Conservation (phyloP, 371 early-diverging fungal genomes). For the Apophysomyces sp. region DNA sequence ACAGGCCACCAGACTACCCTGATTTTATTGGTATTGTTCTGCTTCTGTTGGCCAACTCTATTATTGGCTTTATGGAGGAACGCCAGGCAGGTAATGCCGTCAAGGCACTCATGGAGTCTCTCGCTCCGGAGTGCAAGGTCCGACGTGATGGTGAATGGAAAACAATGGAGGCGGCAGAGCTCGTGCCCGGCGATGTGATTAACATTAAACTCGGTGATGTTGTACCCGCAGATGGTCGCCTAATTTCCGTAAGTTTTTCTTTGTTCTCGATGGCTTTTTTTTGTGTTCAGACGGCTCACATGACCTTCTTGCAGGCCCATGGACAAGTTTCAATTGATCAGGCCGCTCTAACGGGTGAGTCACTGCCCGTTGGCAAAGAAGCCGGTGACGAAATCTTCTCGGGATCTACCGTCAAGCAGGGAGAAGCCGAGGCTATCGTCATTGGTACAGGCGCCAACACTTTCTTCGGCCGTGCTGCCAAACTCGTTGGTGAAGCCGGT, state of each 20-base stretch:
- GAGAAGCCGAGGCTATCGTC: slow-evolving; percentile 86
- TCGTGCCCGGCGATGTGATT: slow-evolving; percentile 79
- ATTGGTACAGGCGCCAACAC: slow-evolving; percentile 85
- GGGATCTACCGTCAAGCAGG: slow-evolving; percentile 86
- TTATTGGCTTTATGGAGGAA: slow-evolving; percentile 87
- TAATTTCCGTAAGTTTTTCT: slow-evolving; percentile 47
- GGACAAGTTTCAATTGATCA: slow-evolving; percentile 66
- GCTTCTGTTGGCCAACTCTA: slow-evolving; percentile 78
- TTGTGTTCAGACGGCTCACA: not conserved
- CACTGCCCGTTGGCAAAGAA: slow-evolving; percentile 71
- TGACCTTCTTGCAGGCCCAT: slow-evolving; percentile 26
- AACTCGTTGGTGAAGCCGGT: slow-evolving; percentile 73
- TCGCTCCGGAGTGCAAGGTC: slow-evolving; percentile 74
- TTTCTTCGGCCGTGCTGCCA: slow-evolving; percentile 88
- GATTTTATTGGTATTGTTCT: slow-evolving; percentile 83
- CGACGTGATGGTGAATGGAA: slow-evolving; percentile 57
- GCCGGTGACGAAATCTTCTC: slow-evolving; percentile 73
- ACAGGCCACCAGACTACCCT: slow-evolving; percentile 70
- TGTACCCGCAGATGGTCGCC: slow-evolving; percentile 74
- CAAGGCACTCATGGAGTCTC: slow-evolving; percentile 72
- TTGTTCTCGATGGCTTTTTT: not conserved
- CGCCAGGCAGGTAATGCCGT: slow-evolving; percentile 76
- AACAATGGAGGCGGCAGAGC: slow-evolving; percentile 49
- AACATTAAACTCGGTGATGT: slow-evolving; percentile 76
- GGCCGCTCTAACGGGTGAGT: slow-evolving; percentile 84